Evolutionary conservation across 176 grass and related monocot species (phyloP).

Genomic region (Oryza longistaminata): DNA sequence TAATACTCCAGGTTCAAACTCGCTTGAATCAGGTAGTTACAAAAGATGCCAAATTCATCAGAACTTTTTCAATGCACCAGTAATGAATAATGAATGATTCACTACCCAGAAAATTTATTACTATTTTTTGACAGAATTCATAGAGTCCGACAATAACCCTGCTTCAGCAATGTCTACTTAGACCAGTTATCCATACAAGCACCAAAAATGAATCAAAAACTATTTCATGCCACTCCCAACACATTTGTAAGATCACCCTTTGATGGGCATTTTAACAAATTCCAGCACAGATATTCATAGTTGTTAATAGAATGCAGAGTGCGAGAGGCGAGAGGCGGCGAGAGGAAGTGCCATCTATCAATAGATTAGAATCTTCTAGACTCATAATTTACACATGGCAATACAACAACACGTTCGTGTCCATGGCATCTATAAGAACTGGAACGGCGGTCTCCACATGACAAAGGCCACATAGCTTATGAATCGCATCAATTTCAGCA

Average conservation of each 20-base stretch:
- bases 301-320: neutral
- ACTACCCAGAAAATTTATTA: neutral
- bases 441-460: neutral
- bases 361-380: neutral
- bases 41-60: neutral
- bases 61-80: neutral
- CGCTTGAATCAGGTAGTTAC: neutral
- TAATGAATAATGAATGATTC: neutral
- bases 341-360: neutral
- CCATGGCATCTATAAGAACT: neutral
- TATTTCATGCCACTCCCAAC: neutral
- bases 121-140: neutral
- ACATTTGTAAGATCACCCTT: neutral
- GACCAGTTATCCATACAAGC: neutral
- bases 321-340: neutral
- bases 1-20: neutral
- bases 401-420: neutral
- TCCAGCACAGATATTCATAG: neutral
- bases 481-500: neutral
- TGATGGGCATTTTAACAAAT: neutral
- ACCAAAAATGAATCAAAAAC: neutral
- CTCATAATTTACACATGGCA: neutral
- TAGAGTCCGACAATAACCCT: neutral
- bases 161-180: neutral
- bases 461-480: neutral